A percentile compares a stretch with the other conserved stretches of the same genome.
phyloP scores from a whole-genome alignment of 176 grass and related monocot species.

The Miscanthus lutarioriparius region DNA sequence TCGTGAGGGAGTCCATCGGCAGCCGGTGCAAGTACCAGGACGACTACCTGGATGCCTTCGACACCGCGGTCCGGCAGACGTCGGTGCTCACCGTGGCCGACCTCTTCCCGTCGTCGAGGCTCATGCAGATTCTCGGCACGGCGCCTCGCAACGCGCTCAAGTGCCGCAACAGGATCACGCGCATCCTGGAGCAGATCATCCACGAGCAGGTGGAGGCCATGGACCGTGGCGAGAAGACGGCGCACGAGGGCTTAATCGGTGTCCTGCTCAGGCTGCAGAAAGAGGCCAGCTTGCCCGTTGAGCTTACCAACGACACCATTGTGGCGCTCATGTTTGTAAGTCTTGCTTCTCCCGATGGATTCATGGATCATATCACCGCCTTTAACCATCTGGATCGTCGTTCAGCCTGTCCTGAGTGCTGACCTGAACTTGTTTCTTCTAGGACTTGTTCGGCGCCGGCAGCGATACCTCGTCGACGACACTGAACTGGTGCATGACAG shows the following conservation, averaged over 20 bases:
- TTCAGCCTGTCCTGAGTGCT: no score
- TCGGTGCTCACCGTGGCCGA: background rate
- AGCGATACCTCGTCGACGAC: background rate
- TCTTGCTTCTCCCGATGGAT: background rate
- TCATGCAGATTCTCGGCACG: background rate
- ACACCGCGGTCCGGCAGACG: background rate
- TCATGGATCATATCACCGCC: no score
- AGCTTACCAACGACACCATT: background rate
- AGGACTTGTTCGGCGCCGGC: constrained; percentile 16
- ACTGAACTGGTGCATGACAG: constrained; percentile 23
- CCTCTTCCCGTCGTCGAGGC: constrained; percentile 30
- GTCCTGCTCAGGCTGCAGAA: constrained; percentile 31
- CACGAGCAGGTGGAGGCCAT: background rate
- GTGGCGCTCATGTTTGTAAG: constrained; percentile 3
- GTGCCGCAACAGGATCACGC: background rate
- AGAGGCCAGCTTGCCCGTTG: background rate
- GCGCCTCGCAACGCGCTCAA: background rate
- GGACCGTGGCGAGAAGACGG: background rate
- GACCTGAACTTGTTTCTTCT: no score
- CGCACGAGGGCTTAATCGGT: background rate
- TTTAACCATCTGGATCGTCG: no score
- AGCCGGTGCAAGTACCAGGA: constrained; percentile 28
- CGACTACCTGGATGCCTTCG: constrained; percentile 7
- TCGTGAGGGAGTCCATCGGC: constrained; percentile 19
- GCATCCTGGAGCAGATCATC: background rate